phyloP scores from a whole-genome alignment of 768 basidiomycete genomes.

The Aureoboletus auriporus region DNA sequence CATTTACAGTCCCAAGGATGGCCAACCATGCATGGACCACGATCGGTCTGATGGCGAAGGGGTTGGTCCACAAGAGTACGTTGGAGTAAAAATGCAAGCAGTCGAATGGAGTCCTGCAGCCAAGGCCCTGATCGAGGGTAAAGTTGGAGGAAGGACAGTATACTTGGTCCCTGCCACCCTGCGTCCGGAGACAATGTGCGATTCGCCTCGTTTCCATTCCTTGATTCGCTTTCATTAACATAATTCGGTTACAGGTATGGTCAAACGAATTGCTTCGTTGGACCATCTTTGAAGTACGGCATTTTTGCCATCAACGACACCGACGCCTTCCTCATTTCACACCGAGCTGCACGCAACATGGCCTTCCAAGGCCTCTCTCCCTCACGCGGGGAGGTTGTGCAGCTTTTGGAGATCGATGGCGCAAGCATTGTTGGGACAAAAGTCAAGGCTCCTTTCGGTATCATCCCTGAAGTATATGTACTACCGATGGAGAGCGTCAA shows the following conservation, averaged over 20 bases:
- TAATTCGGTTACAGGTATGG: slow-evolving; percentile 65
- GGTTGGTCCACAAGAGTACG: slow-evolving; percentile 93
- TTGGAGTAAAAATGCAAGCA: slow-evolving; percentile 92
- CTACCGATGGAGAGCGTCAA: slow-evolving; percentile 98
- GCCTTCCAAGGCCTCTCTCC: slow-evolving; percentile 86
- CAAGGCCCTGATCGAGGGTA: slow-evolving; percentile 56
- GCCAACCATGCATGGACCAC: slow-evolving; percentile 99
- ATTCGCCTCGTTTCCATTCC: slow-evolving; percentile 3
- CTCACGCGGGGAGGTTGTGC: slow-evolving; percentile 64
- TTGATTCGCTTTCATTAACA: not conserved
- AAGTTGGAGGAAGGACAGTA: slow-evolving; percentile 75
- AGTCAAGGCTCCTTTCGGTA: slow-evolving; percentile 80
- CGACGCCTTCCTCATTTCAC: slow-evolving; percentile 85
- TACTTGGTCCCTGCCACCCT: slow-evolving; percentile 95
- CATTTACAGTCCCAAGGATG: slow-evolving; percentile 97
- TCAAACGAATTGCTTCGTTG: slow-evolving; percentile 97
- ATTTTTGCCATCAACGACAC: slow-evolving; percentile 84
- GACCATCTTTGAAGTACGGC: slow-evolving; percentile 86
- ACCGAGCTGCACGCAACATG: slow-evolving; percentile 96
- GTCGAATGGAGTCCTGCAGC: slow-evolving; percentile 76
- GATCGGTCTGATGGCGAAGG: slow-evolving; percentile 95
- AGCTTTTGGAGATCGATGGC: slow-evolving; percentile 77
- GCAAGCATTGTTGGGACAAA: slow-evolving; percentile 80
- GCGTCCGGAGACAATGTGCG: slow-evolving; percentile 93
- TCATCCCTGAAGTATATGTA: slow-evolving; percentile 87